Evolutionary conservation across 169 alveolate species (phyloP), one percentile per base, ranked within the genome.

Genomic region (Plasmodium blacklocki): DNA sequence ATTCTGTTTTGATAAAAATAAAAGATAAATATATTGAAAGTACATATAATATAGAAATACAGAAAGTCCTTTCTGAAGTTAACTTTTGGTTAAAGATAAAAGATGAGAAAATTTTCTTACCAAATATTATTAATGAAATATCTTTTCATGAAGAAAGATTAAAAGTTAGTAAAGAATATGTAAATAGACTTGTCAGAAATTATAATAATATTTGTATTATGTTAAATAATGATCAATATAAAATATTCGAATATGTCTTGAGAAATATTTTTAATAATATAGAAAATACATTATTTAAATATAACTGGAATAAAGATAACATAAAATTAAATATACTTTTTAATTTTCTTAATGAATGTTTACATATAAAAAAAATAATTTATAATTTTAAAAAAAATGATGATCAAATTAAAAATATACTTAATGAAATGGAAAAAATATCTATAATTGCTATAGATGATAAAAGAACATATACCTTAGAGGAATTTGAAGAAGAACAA

Each of bases 91-190:
- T 83, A 56, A 83, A 68, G 12, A 68, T 83, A 56, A 83, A 83
- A 83, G 91, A 68, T 29, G 91, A 83, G 58, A 29, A 83, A 49
- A 47, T 83, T 49, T 83, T 83, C 26, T 50, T 83, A 49, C 91
- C 91, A n/a, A 83, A 83, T 52, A 73, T 83, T 15, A 83, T 83
- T 54, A 83, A 67, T 21, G 91, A 83, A 83, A 54, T 83, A 45
- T 83, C 83, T 12, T 68, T 68, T 83, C 91, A 83, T 56, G 91
- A 83, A 60, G 91, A 83, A 19, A 67, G 91, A 68, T 73, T 83
- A 47, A 83, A 83, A 83, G 70, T 58, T 45, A 63, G 71, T 49
- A 83, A 83, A 60, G 91, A 83, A 58, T 83, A 83, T 83, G 91
- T 83, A 68, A 83, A 83, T 12, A 52, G 91, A 83, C 66, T 83